Base-by-base conservation (phyloP, 768 basidiomycete genomes). In the Mycena rosella region DNA sequence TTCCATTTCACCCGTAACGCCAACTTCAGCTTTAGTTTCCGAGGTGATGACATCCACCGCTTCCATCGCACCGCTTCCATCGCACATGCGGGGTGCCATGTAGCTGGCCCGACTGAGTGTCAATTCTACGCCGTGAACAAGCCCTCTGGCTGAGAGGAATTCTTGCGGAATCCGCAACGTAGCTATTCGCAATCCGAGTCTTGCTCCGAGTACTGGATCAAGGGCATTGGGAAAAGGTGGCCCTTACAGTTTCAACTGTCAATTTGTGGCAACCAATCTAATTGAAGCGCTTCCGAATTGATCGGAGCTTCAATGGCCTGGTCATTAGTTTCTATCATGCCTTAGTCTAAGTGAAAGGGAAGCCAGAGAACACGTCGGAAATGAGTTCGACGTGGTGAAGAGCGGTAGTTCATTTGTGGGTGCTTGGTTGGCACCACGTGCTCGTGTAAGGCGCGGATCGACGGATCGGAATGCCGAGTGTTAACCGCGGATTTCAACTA, bases 241-340 rank as follows among this genome's bases (percentile, higher is more conserved):
- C 58, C 58, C 47, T 60, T 49, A 48, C 58, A 59, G 30, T 44
- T 59, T 47, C 44, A 59, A 48, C 47, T 60, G 58, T 60, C 58
- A 60, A 60, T 60, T 60, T 60, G 58, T 60, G 58, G 58, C 58
- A 48, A 59, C 57, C 57, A 48, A 59, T 59, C 58, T 29, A 59
- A 45, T n/a, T 45, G 30, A 29, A 58, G 44, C 45, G 40, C 52
- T 54, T 54, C 52, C 52, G 52, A 54, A 54, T 36, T 36, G 34
- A 54, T 54, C 52, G 52, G 52, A 38, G 52, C 52, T 34, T 54
- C 52, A 38, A 54, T 32, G 17, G 15, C 29, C 51, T 51, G 49
- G 18, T 52, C 51, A 52, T 52, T 54, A 30, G 51, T 32, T 52
- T 52, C 51, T 52, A 30, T 51, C 27, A 52, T 52, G 51, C 32